Evolutionary conservation across 768 basidiomycete genomes (phyloP), one percentile per base, ranked within the genome.

Genomic region (Pisolithus marmoratus): DNA sequence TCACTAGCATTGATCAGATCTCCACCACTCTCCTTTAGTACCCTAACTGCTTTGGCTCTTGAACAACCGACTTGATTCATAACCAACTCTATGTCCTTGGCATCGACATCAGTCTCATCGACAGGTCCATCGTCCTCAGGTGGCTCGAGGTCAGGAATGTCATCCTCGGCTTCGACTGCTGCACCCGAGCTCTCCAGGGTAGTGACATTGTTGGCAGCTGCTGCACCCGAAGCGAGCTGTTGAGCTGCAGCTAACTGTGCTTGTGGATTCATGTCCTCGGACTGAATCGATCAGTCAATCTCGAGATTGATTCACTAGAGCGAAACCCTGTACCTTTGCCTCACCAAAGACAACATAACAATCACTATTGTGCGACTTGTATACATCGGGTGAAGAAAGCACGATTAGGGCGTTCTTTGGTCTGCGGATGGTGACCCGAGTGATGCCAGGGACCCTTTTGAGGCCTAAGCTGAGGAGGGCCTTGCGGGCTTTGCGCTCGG

Each of bases 291-390:
- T 34, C 31, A 22, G 43, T 20, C 3, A 26, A 15, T 44, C 5
- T 22, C 51, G 55, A 19, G 56, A n/a, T 52, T 54, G 54, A 57
- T 43, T 11, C 19, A 8, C 19, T 1, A 36, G 8, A 44, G 5
- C 1, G 55, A 54, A 22, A 34, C 44, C 8, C 19, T 62, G 54
- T 44, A 87, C 87, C 83, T 93, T 93, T 50, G 90, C 94, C 78
- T 98, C 96, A 58, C 96, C 96, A 63, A 98, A 99, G 57, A 99
- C 94, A 67, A 99, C 92, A 79, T 99, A 97, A 72, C 89, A 92
- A 73, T 99, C 96, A 66, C 91, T 93, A 74, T 92, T 94, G 40
- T 88, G 85, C 46, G 90, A 93, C 79, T 97, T 97, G 85, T 90
- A 99, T 49, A 99, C 96, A 58, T 99, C 96, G 36, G 96, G 96